Evolutionary conservation across 2,329 filamentous ascomycete genomes (phyloP).

Genomic region (Paracorniculantispora psalliotae): DNA sequence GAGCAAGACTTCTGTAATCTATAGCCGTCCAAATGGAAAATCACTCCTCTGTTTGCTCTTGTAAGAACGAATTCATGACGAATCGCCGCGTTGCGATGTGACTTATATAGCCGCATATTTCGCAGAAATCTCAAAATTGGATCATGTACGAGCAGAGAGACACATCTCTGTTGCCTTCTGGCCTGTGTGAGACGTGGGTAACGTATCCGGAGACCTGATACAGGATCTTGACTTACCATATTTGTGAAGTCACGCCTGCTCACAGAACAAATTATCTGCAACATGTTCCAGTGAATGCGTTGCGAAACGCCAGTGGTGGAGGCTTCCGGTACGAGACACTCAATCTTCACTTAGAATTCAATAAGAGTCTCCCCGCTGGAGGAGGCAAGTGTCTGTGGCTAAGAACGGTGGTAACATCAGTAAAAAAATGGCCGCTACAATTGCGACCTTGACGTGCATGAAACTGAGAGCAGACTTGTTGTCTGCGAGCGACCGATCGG

Average conservation of each 20-base stretch:
- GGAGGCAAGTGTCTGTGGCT: slow-evolving; percentile 71
- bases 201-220: not conserved
- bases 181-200: slow-evolving; percentile 20
- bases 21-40: too few species aligned
- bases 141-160: slow-evolving; percentile 26
- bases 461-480: slow-evolving; percentile 33
- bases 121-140: slow-evolving; percentile 23
- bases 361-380: slow-evolving; percentile 61
- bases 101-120: too few species aligned
- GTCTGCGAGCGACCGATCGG: slow-evolving; percentile 28
- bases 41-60: too few species aligned
- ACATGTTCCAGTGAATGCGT: not conserved
- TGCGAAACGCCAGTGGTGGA: not conserved
- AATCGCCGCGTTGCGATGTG: too few species aligned
- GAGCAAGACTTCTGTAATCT: too few species aligned
- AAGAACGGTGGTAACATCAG: slow-evolving; percentile 58
- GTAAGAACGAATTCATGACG: too few species aligned
- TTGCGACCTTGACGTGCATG: slow-evolving; percentile 63
- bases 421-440: slow-evolving; percentile 69
- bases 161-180: slow-evolving; percentile 9
- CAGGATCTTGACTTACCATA: slow-evolving; percentile 4
- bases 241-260: slow-evolving; percentile 3
- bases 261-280: not conserved
- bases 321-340: slow-evolving; percentile 68
- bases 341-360: slow-evolving; percentile 69